phyloP scores from a whole-genome alignment of 768 basidiomycete genomes.

The Pluteus cervinus region DNA sequence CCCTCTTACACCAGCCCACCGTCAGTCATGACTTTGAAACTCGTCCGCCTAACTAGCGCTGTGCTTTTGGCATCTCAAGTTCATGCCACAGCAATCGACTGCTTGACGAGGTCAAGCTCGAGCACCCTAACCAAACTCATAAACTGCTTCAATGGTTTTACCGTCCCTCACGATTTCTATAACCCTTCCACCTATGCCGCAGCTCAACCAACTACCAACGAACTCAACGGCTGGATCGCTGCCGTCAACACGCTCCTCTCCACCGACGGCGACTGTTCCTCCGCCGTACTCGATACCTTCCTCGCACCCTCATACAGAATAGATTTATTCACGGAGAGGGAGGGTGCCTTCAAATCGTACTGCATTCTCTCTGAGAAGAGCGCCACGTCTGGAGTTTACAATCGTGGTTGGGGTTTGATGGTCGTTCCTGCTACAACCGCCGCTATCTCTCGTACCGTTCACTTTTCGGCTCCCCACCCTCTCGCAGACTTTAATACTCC shows the following conservation, averaged over 20 bases:
- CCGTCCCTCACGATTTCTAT: too few relatives aligned
- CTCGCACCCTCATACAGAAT: constrained; percentile 1
- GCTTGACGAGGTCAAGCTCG: too few relatives aligned
- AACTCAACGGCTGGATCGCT: constrained; percentile 1
- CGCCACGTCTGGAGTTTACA: not conserved
- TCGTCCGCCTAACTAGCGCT: too few relatives aligned
- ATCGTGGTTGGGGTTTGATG: constrained; percentile 5
- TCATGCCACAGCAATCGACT: too few relatives aligned
- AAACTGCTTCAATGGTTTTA: too few relatives aligned
- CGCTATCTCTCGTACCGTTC: constrained; percentile 7
- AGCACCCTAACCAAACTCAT: too few relatives aligned
- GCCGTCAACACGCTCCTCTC: not conserved
- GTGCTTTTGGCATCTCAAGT: too few relatives aligned
- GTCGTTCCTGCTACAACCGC: constrained; percentile 1
- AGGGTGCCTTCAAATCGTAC: not conserved
- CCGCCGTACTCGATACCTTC: not conserved
- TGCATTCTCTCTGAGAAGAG: constrained; percentile 6
- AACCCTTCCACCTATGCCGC: not conserved
- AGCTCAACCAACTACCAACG: not conserved
- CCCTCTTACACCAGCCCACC: too few relatives aligned
- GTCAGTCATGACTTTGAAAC: too few relatives aligned
- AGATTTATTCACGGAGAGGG: not conserved
- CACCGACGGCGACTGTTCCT: not conserved
- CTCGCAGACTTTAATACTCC: constrained; percentile 30
- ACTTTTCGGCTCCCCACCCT: constrained; percentile 43